Base-by-base conservation (phyloP, 345 rosid genomes). In the Syzygium aqueum region DNA sequence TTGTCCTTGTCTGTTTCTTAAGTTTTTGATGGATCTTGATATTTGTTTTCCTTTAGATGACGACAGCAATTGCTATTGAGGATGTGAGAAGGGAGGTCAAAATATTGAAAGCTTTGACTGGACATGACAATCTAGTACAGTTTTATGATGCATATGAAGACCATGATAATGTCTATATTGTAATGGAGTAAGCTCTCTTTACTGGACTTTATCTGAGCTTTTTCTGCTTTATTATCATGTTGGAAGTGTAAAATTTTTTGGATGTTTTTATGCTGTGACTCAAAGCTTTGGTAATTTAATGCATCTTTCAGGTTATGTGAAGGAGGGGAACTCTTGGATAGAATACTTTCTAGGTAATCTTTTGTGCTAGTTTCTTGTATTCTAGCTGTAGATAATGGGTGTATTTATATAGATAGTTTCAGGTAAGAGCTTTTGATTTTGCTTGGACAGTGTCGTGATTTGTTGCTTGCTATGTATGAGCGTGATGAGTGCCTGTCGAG, bases 71-170 rank as follows among this genome's bases (percentile, higher is more conserved):
- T 92, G 98, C 99, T 13, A 94, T 97, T 89, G 99, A 97, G 90
- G 99, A 97, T 93, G 99, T 97, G 84, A 94, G 99, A 89, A 96
- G 99, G 92, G 99, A 97, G 93, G 99, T 96, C 84, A 97, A 94
- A 89, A 94, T 97, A 88, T 87, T 97, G 88, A 94, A 93, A 90
- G 97, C 97, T 85, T 93, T 97, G 94, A 90, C 96, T 63, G 99
- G 99, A 89, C 99, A 97, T 91, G 86, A 73, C 86, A 95, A 96
- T 88, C 89, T 97, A 52, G 94, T 96, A 53, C 94, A 95, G 85
- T 96, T 97, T 92, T 96, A 95, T 65, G 99, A 97, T 89, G 98
- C 99, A 1, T 94, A 93, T 65, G 99, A 97, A 90, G 99, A 97
- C 88, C 92, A 90, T 52, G 98, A 95, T 85, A 95, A 95, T 57